Base-by-base conservation (phyloP, 73 alveolate genomes). In the Loxodes magnus region DNA sequence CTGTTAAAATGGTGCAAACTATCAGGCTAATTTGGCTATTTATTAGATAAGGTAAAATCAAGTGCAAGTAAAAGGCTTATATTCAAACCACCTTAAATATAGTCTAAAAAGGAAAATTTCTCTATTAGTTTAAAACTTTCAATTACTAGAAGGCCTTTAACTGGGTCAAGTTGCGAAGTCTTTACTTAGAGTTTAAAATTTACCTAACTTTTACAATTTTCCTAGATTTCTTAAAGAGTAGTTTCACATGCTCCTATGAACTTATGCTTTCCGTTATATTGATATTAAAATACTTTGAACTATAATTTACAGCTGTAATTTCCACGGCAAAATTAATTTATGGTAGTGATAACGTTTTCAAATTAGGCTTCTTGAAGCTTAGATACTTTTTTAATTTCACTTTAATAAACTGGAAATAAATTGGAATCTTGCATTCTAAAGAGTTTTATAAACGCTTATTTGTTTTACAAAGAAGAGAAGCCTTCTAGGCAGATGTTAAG, bases 31-130 rank as follows among this genome's bases (percentile, higher is more conserved):
- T 59, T 23, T 30, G 91, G 88, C 19, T 73, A 64, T 6, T 91
- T 81, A 61, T 91, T 91, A 28, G 96, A 80, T 17, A 73, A 76
- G 25, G 98, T 91, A 52, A 91, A 91, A 64, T 91, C 98, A n/a
- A 91, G 60, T 6, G 89, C 96, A 2, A 81, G 60, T 14, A 90
- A 63, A 33, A 92, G 73, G 38, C 65, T 65, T 27, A 92, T 92
- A 38, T 87, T 67, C 71, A 87, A 77, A 0, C 96, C 96, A 16
- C 94, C 90, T 30, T 69, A 64, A 38, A 88, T 74, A 58, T 75
- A 92, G 21, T 88, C 86, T 24, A 92, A 51, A 53, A 92, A 92
- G 43, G 92, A 70, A 21, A 42, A 54, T 63, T 43, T 50, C 31
- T 50, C 35, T 2, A 24, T 16, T 10, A 74, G 38, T 21, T 20